phyloP scores from a whole-genome alignment of 2,329 filamentous ascomycete species.

The Fusarium udum region DNA sequence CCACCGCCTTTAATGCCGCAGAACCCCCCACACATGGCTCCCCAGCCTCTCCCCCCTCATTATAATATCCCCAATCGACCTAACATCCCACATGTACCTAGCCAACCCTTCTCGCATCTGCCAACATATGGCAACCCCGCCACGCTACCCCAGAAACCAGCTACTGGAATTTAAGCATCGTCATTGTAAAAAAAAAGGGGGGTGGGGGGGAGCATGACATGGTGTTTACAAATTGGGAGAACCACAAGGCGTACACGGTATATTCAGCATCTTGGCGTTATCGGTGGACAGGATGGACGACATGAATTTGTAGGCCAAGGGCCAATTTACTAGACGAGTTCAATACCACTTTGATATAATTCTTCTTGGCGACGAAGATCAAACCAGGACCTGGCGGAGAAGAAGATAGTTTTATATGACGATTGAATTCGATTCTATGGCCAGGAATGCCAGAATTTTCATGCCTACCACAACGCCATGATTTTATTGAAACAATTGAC shows the following conservation, averaged over 20 bases:
- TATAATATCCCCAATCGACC: constrained; percentile 60
- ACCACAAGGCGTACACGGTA: constrained; percentile 48
- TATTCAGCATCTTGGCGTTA: constrained; percentile 54
- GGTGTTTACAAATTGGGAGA: constrained; percentile 43
- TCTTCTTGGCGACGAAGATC: constrained; percentile 17
- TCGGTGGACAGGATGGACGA: constrained; percentile 48
- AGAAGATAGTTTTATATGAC: constrained; percentile 41
- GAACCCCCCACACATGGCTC: constrained; percentile 51
- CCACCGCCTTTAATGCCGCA: constrained; percentile 51
- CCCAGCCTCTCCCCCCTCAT: constrained; percentile 53
- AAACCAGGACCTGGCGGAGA: neutral
- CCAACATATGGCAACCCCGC: constrained; percentile 68
- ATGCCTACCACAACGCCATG: constrained; percentile 52
- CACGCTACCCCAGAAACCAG: constrained; percentile 67
- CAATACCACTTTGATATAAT: constrained; percentile 44
- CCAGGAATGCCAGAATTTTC: constrained; percentile 46
- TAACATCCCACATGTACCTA: constrained; percentile 53
- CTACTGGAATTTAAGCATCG: constrained; percentile 56
- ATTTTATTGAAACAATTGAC: constrained; percentile 49
- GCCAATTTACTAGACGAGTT: constrained; percentile 45
- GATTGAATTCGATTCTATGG: constrained; percentile 50
- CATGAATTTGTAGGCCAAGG: constrained; percentile 45
- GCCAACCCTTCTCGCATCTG: constrained; percentile 62
- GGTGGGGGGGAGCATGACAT: constrained; percentile 41
- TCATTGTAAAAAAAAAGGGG: constrained; percentile 16